Evolutionary conservation across 2,329 filamentous ascomycete genomes (phyloP).

Genomic region (Penicillium sp.): DNA sequence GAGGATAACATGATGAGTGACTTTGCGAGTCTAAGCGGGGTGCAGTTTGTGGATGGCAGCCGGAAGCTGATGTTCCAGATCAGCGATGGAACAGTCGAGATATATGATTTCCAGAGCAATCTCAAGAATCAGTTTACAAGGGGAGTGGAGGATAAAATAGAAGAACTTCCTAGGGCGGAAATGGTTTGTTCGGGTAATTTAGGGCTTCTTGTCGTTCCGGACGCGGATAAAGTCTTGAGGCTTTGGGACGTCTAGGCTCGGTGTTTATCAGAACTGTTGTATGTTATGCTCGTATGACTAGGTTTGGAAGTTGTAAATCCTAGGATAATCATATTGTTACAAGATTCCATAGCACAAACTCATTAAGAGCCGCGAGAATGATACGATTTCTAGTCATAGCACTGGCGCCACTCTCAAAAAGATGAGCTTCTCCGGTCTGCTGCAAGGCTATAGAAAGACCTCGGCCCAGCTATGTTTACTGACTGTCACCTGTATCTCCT

Average conservation of each 20-base stretch:
- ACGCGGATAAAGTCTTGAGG: conserved; percentile 10
- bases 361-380: not conserved
- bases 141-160: conserved; percentile 9
- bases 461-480: no score
- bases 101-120: conserved; percentile 14
- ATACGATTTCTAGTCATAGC: not conserved
- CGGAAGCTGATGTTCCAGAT: not conserved
- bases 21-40: not conserved
- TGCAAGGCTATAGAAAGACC: not conserved
- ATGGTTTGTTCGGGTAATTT: conserved; percentile 10
- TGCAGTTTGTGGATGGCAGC: not conserved
- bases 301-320: not conserved
- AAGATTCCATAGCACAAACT: not conserved
- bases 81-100: conserved; percentile 11
- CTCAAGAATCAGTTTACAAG: conserved; percentile 14
- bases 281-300: not conserved
- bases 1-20: conserved; percentile 1
- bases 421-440: not conserved
- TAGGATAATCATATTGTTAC: not conserved
- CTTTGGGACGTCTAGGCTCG: conserved; percentile 9
- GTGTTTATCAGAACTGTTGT: not conserved
- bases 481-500: not conserved
- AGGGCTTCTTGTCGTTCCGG: conserved; percentile 9
- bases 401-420: not conserved
- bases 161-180: not conserved